Evolutionary conservation across 1,284 basidiomycete species (phyloP).

Genomic region (Pseudozyma tsukubaensis): DNA sequence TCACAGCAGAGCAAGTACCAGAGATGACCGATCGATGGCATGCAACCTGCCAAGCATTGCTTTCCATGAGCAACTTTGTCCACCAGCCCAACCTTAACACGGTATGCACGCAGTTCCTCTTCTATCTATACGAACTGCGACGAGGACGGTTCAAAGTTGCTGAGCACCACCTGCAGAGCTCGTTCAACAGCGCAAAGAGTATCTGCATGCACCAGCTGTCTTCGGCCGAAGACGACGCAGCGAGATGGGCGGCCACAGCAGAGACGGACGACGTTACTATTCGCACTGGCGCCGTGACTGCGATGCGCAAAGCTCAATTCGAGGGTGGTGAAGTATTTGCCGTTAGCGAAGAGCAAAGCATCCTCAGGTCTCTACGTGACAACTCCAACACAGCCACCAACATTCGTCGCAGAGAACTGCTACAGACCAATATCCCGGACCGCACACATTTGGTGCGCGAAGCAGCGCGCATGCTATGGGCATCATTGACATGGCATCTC

Average conservation of each 20-base stretch:
- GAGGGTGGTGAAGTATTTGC: slow-evolving; percentile 47
- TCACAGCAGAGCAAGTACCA: slow-evolving; percentile 49
- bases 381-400: not conserved
- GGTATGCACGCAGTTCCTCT: slow-evolving; percentile 49
- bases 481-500: slow-evolving; percentile 37
- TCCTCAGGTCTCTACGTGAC: slow-evolving; percentile 23
- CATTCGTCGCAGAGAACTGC: slow-evolving; percentile 21
- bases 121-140: slow-evolving; percentile 40
- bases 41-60: slow-evolving; percentile 48
- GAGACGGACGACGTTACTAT: slow-evolving; percentile 39
- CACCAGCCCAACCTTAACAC: slow-evolving; percentile 61
- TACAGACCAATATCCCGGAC: slow-evolving; percentile 51
- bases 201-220: slow-evolving; percentile 51
- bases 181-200: slow-evolving; percentile 26
- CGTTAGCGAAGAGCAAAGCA: slow-evolving; percentile 34
- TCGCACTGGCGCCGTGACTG: slow-evolving; percentile 44
- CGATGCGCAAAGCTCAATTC: slow-evolving; percentile 45
- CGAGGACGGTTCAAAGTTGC: slow-evolving; percentile 26
- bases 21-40: slow-evolving; percentile 57
- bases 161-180: slow-evolving; percentile 27
- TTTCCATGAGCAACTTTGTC: slow-evolving; percentile 51
- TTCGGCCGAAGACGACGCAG: slow-evolving; percentile 45
- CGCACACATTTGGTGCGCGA: slow-evolving; percentile 61
- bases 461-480: slow-evolving; percentile 55
- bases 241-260: slow-evolving; percentile 31